A percentile compares a stretch with the other conserved stretches of the same genome.
Evolutionary conservation across 768 basidiomycete species (phyloP).

Genomic region (Leccinum fibrillosum): DNA sequence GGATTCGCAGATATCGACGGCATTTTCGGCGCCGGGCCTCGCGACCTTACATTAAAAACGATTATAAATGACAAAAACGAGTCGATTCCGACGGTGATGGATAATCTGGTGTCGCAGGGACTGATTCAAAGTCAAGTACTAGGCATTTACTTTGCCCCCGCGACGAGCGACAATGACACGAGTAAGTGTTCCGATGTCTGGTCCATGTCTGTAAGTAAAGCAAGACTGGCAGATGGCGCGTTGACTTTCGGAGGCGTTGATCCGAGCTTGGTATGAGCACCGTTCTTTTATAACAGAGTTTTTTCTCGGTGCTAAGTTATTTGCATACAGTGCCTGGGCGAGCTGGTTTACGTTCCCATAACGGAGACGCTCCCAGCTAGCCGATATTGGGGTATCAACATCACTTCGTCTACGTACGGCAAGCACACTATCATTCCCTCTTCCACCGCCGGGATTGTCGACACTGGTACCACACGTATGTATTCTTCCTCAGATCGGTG

Average conservation of each 20-base stretch:
- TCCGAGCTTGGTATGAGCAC: not conserved
- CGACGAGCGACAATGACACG: not conserved
- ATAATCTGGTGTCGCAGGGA: conserved; percentile 19
- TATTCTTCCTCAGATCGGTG: not conserved
- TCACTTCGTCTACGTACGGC: conserved; percentile 9
- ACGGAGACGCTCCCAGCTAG: too few species aligned
- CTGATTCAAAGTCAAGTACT: conserved; percentile 13
- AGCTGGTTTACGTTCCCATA: conserved; percentile 2
- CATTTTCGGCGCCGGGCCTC: conserved; percentile 23
- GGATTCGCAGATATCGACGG: conserved; percentile 23
- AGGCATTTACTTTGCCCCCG: not conserved
- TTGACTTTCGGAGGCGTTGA: not conserved
- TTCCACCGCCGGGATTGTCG: not conserved
- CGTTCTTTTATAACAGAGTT: not conserved
- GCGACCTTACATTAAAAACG: conserved; percentile 8
- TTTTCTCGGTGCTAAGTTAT: not conserved
- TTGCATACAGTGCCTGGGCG: conserved; percentile 18
- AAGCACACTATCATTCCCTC: conserved; percentile 8
- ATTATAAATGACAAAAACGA: not conserved
- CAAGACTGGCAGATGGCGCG: not conserved
- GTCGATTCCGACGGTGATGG: conserved; percentile 20
- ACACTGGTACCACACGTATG: not conserved
- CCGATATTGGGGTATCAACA: too few species aligned
- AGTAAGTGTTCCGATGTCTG: not conserved
- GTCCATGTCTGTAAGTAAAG: not conserved